Evolutionary conservation across 106 monocot genomes (phyloP).

Genomic region (Triglochin maritima): DNA sequence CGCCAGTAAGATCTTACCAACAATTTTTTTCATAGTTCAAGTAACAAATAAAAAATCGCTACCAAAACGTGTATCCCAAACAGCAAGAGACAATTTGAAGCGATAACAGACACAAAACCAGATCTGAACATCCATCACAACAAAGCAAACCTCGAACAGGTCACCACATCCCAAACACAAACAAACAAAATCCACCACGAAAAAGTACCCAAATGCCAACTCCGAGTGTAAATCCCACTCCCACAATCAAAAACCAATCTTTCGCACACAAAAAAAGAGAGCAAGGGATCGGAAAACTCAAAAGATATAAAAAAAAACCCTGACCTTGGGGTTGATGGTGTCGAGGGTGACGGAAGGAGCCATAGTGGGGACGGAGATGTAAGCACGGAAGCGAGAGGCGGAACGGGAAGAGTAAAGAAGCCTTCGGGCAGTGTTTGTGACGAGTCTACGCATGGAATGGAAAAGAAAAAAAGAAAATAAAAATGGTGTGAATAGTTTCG

Average conservation of each 20-base stretch:
- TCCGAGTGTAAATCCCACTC: neutral
- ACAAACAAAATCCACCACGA: neutral
- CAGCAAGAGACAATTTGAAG: too few species aligned
- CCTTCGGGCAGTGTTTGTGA: neutral
- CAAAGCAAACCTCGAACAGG: too few species aligned
- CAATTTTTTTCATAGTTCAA: neutral
- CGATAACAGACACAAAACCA: too few species aligned
- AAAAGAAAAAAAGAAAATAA: too few species aligned
- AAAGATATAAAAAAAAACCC: neutral
- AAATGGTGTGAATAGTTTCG: too few species aligned
- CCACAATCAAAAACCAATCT: neutral
- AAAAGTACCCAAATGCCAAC: neutral
- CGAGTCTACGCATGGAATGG: neutral
- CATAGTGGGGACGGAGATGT: conserved; percentile 12
- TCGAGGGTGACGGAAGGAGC: conserved; percentile 36
- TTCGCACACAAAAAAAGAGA: neutral
- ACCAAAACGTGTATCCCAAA: too few species aligned
- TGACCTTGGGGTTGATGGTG: conserved; percentile 72
- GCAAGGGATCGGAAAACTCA: neutral
- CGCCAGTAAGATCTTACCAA: neutral
- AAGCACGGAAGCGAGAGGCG: neutral
- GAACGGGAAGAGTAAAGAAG: neutral
- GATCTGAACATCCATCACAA: too few species aligned
- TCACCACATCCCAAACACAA: neutral
- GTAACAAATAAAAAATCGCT: neutral